Percentiles rank a stretch among this genome's conserved stretches.
phyloP scores from a whole-genome alignment of 2,329 filamentous ascomycete species.

The Diplodia sapinea region DNA sequence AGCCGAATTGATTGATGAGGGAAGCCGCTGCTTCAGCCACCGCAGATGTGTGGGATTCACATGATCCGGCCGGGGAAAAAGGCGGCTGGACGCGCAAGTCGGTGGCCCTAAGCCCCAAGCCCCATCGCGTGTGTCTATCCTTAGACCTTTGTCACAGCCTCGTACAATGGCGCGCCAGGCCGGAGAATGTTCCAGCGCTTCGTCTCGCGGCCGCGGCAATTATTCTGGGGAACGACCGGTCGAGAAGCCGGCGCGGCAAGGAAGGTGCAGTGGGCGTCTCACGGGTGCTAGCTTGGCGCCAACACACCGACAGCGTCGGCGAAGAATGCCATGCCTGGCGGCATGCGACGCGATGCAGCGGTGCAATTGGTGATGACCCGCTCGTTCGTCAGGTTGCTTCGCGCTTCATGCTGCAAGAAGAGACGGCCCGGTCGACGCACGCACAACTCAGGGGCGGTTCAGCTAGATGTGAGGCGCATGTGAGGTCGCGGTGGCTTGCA shows the following conservation, averaged over 20 bases:
- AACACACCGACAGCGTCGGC: neutral
- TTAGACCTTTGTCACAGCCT: slow-evolving; percentile 17
- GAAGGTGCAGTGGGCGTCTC: neutral
- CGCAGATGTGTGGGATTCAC: neutral
- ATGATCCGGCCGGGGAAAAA: neutral
- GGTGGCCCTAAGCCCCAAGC: too few relatives aligned
- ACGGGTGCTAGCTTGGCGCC: neutral
- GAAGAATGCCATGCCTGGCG: slow-evolving; percentile 1
- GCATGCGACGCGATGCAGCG: neutral
- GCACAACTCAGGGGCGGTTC: neutral
- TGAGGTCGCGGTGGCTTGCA: neutral
- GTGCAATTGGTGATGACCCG: neutral
- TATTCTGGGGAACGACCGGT: neutral
- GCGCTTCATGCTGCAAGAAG: neutral
- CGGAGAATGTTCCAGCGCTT: slow-evolving; percentile 12
- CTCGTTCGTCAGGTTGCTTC: neutral
- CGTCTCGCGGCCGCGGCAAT: neutral
- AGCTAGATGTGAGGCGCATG: neutral
- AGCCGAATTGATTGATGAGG: neutral
- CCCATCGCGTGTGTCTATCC: slow-evolving; percentile 4
- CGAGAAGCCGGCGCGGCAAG: slow-evolving; percentile 6
- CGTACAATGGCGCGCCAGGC: neutral
- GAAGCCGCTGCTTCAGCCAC: slow-evolving; percentile 13
- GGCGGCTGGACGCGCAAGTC: neutral
- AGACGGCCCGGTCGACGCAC: neutral